Evolutionary conservation across 768 basidiomycete genomes (phyloP).

Genomic region (Naematelia aurantialba): DNA sequence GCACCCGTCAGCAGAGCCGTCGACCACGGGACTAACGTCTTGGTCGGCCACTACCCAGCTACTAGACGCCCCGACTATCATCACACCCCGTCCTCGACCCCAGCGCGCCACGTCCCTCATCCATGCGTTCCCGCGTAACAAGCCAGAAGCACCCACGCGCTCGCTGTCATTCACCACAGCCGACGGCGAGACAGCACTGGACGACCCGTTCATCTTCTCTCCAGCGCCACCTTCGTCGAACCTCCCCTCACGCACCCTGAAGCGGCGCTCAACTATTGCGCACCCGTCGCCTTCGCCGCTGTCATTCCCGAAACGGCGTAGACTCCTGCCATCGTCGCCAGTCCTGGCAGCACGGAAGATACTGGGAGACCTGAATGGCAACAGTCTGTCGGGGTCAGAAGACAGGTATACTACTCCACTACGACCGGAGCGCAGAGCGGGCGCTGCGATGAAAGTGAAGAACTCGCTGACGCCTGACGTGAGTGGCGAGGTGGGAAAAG

Average conservation of each 20-base stretch:
- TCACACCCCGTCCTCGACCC: not conserved
- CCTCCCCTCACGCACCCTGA: not conserved
- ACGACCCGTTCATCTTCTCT: conserved; percentile 6
- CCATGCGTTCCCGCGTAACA: not conserved
- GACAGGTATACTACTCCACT: not conserved
- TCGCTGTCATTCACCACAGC: conserved; percentile 2
- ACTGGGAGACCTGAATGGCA: not conserved
- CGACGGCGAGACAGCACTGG: not conserved
- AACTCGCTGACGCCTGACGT: no score
- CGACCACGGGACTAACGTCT: not conserved
- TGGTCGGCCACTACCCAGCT: not conserved
- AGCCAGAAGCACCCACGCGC: not conserved
- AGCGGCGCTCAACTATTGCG: not conserved
- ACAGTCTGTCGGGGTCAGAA: not conserved
- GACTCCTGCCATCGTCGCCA: not conserved
- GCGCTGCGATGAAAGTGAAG: no score
- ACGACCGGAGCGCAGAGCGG: not conserved
- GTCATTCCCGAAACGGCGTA: not conserved
- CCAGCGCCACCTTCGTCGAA: not conserved
- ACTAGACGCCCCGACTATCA: not conserved
- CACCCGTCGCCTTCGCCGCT: not conserved
- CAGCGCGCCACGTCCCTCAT: not conserved
- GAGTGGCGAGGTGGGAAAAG: not conserved
- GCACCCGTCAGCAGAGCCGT: not conserved
- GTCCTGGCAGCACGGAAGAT: not conserved